Conservation (phyloP, 1,284 basidiomycete species). For the Cryptococcus sp. region DNA sequence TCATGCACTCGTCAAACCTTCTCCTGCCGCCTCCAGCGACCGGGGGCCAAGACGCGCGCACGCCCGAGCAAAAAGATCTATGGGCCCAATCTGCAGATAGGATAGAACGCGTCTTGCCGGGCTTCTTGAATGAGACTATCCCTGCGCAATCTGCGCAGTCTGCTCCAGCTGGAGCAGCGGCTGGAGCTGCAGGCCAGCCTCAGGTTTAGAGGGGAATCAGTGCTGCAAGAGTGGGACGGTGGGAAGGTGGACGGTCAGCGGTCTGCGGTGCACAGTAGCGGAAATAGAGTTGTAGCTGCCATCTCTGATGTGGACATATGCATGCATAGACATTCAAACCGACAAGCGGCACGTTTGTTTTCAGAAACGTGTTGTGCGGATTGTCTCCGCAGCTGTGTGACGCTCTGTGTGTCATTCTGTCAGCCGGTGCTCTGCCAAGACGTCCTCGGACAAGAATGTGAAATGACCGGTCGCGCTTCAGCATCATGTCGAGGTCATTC, state of each 20-base stretch:
- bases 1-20: constrained; percentile 87
- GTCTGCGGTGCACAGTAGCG: too few species aligned
- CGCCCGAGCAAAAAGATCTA: constrained; percentile 69
- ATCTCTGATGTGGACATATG: neutral
- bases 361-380: too few species aligned
- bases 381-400: neutral
- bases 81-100: constrained; percentile 83
- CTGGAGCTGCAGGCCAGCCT: neutral
- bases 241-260: too few species aligned
- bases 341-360: too few species aligned
- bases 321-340: neutral
- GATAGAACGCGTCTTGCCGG: constrained; percentile 84
- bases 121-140: constrained; percentile 68
- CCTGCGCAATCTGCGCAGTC: neutral
- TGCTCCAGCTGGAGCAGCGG: neutral
- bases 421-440: too few species aligned
- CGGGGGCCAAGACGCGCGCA: constrained; percentile 57
- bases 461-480: too few species aligned
- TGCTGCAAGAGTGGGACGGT: too few species aligned
- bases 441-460: too few species aligned
- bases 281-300: neutral
- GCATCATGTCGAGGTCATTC: too few species aligned
- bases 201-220: neutral
- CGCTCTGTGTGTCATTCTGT: too few species aligned
- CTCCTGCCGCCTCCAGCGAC: constrained; percentile 66